A percentile compares a stretch with the other conserved stretches of the same genome.
Conservation (phyloP, 208 protist genomes). For the Tritrichomonas musculus region DNA sequence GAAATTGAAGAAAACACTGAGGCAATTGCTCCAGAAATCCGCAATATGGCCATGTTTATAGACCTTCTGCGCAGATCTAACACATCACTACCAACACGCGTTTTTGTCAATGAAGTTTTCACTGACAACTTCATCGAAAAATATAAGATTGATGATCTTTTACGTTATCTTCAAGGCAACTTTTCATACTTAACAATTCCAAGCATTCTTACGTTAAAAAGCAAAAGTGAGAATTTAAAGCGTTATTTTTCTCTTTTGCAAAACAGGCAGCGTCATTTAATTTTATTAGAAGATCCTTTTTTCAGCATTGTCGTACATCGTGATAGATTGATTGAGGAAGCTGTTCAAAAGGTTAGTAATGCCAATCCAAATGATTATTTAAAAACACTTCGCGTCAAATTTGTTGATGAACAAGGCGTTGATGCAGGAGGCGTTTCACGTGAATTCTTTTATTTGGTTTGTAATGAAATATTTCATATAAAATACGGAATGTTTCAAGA, state of each 20-base stretch:
- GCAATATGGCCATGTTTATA: too few species aligned
- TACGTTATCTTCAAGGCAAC: neutral
- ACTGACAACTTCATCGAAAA: too few species aligned
- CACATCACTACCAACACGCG: too few species aligned
- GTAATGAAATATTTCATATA: constrained; percentile 71
- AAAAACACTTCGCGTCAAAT: constrained; percentile 70
- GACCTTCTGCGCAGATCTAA: too few species aligned
- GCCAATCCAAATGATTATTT: constrained; percentile 53
- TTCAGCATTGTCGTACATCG: neutral
- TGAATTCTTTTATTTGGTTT: constrained; percentile 86
- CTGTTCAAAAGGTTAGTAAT: neutral
- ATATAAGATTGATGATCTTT: neutral
- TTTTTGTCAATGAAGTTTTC: too few species aligned
- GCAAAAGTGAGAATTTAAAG: too few species aligned
- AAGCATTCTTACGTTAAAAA: neutral
- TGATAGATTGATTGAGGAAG: neutral
- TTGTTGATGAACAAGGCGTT: constrained; percentile 76
- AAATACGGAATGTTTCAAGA: constrained; percentile 73
- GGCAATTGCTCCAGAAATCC: too few species aligned
- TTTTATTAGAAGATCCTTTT: neutral
- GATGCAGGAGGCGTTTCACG: constrained; percentile 82
- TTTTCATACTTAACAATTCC: neutral
- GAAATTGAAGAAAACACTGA: too few species aligned
- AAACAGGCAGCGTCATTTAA: neutral
- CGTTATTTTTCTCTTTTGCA: neutral